Conservation (phyloP, 2,329 filamentous ascomycete genomes). For the Claviceps sp. region DNA sequence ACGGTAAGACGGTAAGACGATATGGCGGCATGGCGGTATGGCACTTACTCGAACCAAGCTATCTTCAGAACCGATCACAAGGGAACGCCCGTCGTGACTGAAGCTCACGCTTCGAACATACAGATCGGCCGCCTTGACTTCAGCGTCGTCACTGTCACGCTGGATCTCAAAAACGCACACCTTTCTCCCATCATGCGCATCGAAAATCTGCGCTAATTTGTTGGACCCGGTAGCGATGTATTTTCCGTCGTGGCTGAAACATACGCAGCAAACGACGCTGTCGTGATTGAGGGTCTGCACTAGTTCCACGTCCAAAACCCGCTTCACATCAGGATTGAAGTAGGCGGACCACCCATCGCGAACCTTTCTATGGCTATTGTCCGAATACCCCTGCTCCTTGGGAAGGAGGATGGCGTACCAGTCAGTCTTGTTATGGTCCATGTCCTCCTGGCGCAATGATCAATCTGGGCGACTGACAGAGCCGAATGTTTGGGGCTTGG, state of each 20-base stretch:
- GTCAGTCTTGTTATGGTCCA: too few species aligned
- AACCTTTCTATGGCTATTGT: slow-evolving; percentile 62
- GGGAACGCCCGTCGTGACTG: slow-evolving; percentile 85
- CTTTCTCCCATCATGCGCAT: slow-evolving; percentile 75
- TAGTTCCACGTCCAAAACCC: slow-evolving; percentile 82
- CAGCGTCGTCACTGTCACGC: slow-evolving; percentile 53
- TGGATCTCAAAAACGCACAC: slow-evolving; percentile 69
- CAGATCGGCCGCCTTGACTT: slow-evolving; percentile 73
- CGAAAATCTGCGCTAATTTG: slow-evolving; percentile 97
- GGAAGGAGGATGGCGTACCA: too few species aligned
- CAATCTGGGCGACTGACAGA: too few species aligned
- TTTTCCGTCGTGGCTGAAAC: slow-evolving; percentile 91
- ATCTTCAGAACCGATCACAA: slow-evolving; percentile 93
- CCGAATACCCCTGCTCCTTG: too few species aligned
- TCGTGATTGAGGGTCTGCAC: slow-evolving; percentile 87
- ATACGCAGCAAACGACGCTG: slow-evolving; percentile 94
- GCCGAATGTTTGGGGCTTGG: too few species aligned
- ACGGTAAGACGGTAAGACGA: too few species aligned
- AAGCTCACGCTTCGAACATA: slow-evolving; percentile 98
- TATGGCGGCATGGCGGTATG: too few species aligned
- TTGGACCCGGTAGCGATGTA: slow-evolving; percentile 97
- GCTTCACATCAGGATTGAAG: slow-evolving; percentile 85
- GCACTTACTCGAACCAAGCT: slow-evolving; percentile 82
- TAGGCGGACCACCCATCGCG: slow-evolving; percentile 91
- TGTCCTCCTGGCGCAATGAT: too few species aligned